These are phyloP conservation scores for Laburnicola sp. DNA, from an alignment of 2,329 filamentous ascomycete species.

Conservation along the genomic window DNA sequence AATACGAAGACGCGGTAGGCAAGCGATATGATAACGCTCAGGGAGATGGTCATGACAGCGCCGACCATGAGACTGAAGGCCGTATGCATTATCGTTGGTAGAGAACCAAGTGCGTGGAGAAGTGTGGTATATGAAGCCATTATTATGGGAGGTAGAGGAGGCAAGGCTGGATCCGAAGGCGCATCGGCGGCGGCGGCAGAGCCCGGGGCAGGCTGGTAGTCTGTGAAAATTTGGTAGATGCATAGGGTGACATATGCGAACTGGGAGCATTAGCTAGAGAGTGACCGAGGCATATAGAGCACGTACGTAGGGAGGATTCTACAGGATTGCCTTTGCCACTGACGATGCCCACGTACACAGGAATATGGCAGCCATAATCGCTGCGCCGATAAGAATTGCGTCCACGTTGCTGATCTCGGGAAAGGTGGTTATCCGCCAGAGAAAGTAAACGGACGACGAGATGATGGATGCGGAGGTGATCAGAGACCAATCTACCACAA, in stretches of 20 bases:
- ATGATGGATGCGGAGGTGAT: conserved; percentile 88
- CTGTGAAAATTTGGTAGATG: conserved; percentile 98
- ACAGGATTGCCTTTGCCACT: conserved; percentile 93
- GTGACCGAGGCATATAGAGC: background rate
- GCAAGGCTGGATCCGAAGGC: conserved; percentile 78
- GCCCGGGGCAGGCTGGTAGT: conserved; percentile 79
- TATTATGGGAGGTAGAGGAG: conserved; percentile 93
- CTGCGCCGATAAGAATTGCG: conserved; percentile 87
- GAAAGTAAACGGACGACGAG: conserved; percentile 90
- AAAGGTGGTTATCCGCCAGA: conserved; percentile 93
- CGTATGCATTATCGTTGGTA: conserved; percentile 82
- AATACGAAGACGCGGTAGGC: conserved; percentile 93
- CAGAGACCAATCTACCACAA: conserved; percentile 75
- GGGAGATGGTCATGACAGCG: conserved; percentile 92
- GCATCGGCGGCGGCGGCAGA: conserved; percentile 57
- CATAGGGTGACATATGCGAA: conserved; percentile 98
- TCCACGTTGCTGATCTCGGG: conserved; percentile 91
- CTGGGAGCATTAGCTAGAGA: conserved; percentile 27
- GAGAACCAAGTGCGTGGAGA: conserved; percentile 76
- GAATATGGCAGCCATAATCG: conserved; percentile 90
- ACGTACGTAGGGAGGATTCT: conserved; percentile 74
- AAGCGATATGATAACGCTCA: conserved; percentile 92
- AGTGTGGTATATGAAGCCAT: conserved; percentile 98
- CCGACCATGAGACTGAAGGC: conserved; percentile 85
- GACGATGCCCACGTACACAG: conserved; percentile 88